These are phyloP conservation scores for Penicilliopsis zonata DNA, from an alignment of 495 filamentous ascomycete genomes.

Conservation along the genomic window DNA sequence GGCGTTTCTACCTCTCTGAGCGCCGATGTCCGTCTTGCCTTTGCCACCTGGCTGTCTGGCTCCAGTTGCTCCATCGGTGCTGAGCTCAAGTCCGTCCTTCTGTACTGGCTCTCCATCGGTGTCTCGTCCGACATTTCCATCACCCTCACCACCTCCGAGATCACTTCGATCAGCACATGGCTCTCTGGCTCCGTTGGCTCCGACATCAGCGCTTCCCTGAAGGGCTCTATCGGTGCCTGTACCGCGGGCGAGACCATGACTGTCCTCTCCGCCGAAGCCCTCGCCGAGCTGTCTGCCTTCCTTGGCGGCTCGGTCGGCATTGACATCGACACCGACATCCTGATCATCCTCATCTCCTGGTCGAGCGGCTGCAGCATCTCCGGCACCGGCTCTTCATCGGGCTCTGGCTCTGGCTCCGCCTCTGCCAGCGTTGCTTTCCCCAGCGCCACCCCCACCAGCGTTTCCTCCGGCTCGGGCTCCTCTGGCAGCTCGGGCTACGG, in stretches of 20 bases:
- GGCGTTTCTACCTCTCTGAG: slow-evolving; percentile 18
- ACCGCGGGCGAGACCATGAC: slow-evolving; percentile 23
- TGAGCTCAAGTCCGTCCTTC: slow-evolving; percentile 29
- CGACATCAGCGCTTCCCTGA: slow-evolving; percentile 20
- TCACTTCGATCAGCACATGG: slow-evolving; percentile 13
- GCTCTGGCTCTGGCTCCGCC: background rate
- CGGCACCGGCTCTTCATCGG: slow-evolving; percentile 6
- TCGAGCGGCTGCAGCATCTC: slow-evolving; percentile 26
- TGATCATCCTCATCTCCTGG: slow-evolving; percentile 28
- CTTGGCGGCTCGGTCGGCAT: slow-evolving; percentile 21
- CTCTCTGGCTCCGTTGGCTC: slow-evolving; percentile 15
- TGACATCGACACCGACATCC: slow-evolving; percentile 14
- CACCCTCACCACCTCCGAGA: slow-evolving; percentile 9
- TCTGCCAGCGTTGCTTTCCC: background rate
- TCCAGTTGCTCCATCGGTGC: slow-evolving; percentile 24
- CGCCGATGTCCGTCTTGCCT: slow-evolving; percentile 18
- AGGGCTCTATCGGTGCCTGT: slow-evolving; percentile 11
- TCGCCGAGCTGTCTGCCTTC: slow-evolving; percentile 31
- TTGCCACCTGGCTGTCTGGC: slow-evolving; percentile 28
- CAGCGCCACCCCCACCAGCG: background rate
- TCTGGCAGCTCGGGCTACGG: background rate
- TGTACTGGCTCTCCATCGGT: slow-evolving; percentile 30
- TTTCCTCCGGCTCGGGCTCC: background rate
- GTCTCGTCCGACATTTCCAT: slow-evolving; percentile 17
- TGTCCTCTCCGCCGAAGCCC: slow-evolving; percentile 20